Evolutionary conservation across 1,284 basidiomycete genomes (phyloP), one percentile per base, ranked within the genome.

Genomic region (Mrakiaceae sp.): DNA sequence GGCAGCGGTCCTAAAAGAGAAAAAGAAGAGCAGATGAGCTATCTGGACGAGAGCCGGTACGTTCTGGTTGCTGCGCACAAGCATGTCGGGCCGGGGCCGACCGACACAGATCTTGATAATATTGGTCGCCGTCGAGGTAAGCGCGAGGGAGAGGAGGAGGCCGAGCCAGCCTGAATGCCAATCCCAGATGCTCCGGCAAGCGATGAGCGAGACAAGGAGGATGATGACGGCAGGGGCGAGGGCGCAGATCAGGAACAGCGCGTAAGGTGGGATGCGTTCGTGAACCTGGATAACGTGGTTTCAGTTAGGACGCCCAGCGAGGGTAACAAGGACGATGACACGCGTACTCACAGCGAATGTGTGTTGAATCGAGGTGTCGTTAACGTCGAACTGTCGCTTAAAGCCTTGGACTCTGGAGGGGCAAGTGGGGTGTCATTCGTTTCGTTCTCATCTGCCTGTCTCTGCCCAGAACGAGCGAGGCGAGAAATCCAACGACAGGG

Each of bases 151-250:
- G 14, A 60, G 47, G 48, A 60, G 66, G 40, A 76, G 65, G 3
- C 90, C 92, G 11, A 96, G 82, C 42, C 85, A 80, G 56, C 87
- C 83, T 67, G 82, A 86, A 72, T 98, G 93, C 46, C 87, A 80
- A 72, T 97, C 94, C 90, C 91, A 96, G 77, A 86, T 86, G 2
- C 86, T 87, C 40, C 87, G 82, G 12, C 87, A 77, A 12, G 87
- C 83, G 5, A 86, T 64, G 43, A 85, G 70, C 72, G 90, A 89
- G 67, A 87, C 80, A 27, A 83, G 64, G 44, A 85, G 80, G 71
- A 91, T 86, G 57, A 93, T 76, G 16, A 87, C 69, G 6, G 87
- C 75, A 0, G 91, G 89, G 3, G 86, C 80, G 12, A 84, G 79
- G 49, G 87, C 75, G 60, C 83, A 83, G 60, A 91, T 85, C 12